phyloP scores from a whole-genome alignment of 352 stramenopile species.

The Pythium rhizo-oryzae region DNA sequence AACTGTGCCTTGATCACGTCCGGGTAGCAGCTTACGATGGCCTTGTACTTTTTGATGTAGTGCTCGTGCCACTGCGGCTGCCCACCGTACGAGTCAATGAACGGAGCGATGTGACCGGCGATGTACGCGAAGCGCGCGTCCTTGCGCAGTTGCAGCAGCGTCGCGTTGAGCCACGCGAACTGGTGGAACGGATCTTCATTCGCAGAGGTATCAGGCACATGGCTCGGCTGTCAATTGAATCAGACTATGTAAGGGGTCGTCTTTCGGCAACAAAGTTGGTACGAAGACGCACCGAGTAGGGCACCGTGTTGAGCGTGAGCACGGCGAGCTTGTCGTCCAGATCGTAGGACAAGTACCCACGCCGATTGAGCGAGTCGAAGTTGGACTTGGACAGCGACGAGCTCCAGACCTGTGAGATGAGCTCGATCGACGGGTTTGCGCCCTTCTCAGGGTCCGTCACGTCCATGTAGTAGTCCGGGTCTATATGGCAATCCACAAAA shows the following conservation, averaged over 20 bases:
- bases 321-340: constrained; percentile 66
- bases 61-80: constrained; percentile 82
- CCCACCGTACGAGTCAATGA: constrained; percentile 85
- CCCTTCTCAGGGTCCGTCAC: constrained; percentile 61
- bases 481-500: constrained; percentile 25
- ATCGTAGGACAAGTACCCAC: constrained; percentile 64
- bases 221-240: constrained; percentile 45
- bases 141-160: constrained; percentile 48
- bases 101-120: constrained; percentile 89
- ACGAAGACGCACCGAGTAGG: constrained; percentile 57
- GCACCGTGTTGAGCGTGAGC: constrained; percentile 81
- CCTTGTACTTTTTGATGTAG: constrained; percentile 85
- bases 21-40: constrained; percentile 61
- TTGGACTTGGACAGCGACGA: constrained; percentile 55
- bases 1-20: constrained; percentile 82
- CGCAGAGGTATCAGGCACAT: constrained; percentile 69
- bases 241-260: background rate
- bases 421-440: constrained; percentile 59
- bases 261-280: background rate
- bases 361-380: constrained; percentile 55
- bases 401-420: constrained; percentile 54
- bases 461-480: constrained; percentile 76
- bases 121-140: constrained; percentile 82
- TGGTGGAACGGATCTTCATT: constrained; percentile 87
- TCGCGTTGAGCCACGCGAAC: constrained; percentile 87